Evolutionary conservation across 2,329 filamentous ascomycete species (phyloP).

Genomic region (Colletotrichum liriopes): DNA sequence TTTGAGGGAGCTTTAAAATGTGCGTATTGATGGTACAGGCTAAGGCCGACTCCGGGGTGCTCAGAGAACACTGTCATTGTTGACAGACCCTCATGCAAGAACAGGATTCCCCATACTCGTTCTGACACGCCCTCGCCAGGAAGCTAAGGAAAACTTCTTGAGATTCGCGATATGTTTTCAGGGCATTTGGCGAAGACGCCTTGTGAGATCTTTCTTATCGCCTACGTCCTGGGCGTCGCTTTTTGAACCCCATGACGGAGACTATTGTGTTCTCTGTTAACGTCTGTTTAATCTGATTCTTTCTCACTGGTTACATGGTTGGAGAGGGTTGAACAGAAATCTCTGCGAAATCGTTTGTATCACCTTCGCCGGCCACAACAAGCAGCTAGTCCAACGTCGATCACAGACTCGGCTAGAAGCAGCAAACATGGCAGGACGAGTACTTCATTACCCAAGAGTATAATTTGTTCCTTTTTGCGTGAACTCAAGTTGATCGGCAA

Average conservation of each 20-base stretch:
- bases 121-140: neutral
- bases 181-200: neutral
- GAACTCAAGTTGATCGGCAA: neutral
- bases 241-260: neutral
- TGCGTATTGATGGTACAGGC: neutral
- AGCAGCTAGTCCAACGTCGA: neutral
- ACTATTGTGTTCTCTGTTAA: neutral
- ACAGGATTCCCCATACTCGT: neutral
- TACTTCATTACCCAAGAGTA: too few species aligned
- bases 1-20: neutral
- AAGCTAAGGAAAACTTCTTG: too few species aligned
- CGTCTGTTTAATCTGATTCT: neutral
- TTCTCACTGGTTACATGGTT: neutral
- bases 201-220: neutral
- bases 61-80: neutral
- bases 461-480: neutral
- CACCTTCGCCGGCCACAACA: neutral
- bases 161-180: neutral
- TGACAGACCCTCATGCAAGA: neutral
- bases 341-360: neutral
- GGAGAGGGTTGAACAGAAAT: neutral
- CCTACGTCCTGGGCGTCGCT: neutral
- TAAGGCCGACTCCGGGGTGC: neutral
- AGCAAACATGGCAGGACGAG: neutral
- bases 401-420: neutral